Evolutionary conservation across 768 basidiomycete genomes (phyloP).

Genomic region (Terana coerulea): DNA sequence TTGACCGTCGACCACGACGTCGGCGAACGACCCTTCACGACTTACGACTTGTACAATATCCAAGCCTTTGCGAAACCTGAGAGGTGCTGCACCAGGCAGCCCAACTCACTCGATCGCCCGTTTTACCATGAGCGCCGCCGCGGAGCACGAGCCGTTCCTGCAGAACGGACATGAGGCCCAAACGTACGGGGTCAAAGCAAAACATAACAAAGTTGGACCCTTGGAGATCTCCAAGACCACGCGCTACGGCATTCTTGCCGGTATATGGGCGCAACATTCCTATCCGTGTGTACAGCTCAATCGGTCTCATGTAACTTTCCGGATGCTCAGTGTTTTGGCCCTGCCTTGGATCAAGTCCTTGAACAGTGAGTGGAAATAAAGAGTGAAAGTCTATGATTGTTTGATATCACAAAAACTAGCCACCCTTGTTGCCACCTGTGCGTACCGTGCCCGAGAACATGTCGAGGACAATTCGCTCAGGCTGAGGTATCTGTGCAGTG

Average conservation of each 20-base stretch:
- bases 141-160: background rate
- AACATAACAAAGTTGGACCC: conserved; percentile 38
- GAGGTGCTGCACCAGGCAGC: too few species aligned
- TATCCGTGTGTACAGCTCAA: conserved; percentile 56
- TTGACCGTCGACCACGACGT: too few species aligned
- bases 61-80: background rate
- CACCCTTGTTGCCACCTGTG: conserved; percentile 77
- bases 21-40: too few species aligned
- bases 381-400: conserved; percentile 3
- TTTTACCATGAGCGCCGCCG: background rate
- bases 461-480: too few species aligned
- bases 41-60: too few species aligned
- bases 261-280: conserved; percentile 72
- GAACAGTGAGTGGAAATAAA: conserved; percentile 40
- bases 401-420: too few species aligned
- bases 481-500: too few species aligned
- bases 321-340: conserved; percentile 1
- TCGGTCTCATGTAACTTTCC: too few species aligned
- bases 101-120: too few species aligned
- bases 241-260: conserved; percentile 66
- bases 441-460: too few species aligned
- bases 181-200: background rate
- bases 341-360: conserved; percentile 37
- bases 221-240: conserved; percentile 56
- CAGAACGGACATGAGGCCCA: background rate